Percentiles rank a stretch among this genome's conserved stretches.
Conservation (phyloP, 2,329 filamentous ascomycete genomes). For the Cordyceps cateniannulata region DNA sequence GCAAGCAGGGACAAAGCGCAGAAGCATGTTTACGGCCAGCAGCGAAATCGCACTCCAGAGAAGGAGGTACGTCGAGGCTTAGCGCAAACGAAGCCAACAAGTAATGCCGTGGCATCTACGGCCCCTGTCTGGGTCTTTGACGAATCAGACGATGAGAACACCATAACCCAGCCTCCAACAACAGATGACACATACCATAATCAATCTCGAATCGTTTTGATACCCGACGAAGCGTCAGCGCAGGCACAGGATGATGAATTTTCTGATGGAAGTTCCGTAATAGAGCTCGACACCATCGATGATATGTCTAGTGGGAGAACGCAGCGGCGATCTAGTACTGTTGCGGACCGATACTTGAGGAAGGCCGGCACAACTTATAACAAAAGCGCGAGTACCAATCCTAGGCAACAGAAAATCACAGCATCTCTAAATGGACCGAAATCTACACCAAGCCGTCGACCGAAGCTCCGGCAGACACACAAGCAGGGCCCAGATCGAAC, state of each 20-base stretch:
- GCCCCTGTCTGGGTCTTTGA: conserved; percentile 35
- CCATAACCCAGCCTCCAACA: conserved; percentile 14
- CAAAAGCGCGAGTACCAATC: not conserved
- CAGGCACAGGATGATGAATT: conserved; percentile 10
- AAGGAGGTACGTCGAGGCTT: conserved; percentile 40
- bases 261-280: conserved; percentile 27
- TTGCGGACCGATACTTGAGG: conserved; percentile 12
- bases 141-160: conserved; percentile 38
- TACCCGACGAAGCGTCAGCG: conserved; percentile 11
- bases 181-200: conserved; percentile 21
- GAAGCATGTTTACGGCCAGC: conserved; percentile 23
- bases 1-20: conserved; percentile 25
- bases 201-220: conserved; percentile 21
- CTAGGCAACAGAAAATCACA: conserved; percentile 5
- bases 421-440: not conserved
- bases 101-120: conserved; percentile 21
- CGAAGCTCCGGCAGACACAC: not conserved
- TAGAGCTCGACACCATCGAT: conserved; percentile 49
- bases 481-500: not conserved
- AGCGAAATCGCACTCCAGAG: conserved; percentile 29
- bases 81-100: conserved; percentile 34
- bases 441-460: not conserved
- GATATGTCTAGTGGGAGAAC: conserved; percentile 41
- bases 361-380: conserved; percentile 17
- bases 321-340: conserved; percentile 26